These are phyloP conservation scores for Fusarium lyarnte DNA, from an alignment of 2,329 filamentous ascomycete species.

Conservation along the genomic window DNA sequence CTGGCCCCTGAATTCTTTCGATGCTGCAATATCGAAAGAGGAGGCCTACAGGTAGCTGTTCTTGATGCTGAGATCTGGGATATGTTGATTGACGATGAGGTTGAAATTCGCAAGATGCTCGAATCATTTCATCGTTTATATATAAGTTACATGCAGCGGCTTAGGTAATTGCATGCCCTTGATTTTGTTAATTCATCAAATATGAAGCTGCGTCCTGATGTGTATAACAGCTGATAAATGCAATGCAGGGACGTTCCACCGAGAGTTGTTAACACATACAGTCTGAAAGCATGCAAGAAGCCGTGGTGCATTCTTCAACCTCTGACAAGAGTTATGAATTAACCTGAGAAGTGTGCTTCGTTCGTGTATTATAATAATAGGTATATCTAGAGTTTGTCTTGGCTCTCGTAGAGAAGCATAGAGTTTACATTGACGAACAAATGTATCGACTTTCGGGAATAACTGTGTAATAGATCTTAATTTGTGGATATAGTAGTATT, in stretches of 20 bases:
- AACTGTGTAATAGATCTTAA: neutral
- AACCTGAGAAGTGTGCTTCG: neutral
- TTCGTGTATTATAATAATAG: too few species aligned
- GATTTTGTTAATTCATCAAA: too few species aligned
- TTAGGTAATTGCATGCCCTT: neutral
- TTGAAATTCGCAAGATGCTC: neutral
- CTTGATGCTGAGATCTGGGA: neutral
- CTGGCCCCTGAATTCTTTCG: neutral
- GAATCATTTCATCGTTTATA: neutral
- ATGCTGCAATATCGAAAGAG: neutral
- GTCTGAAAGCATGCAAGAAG: neutral
- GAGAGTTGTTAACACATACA: neutral
- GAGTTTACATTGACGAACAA: neutral
- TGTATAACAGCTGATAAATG: neutral
- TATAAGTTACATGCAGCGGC: neutral
- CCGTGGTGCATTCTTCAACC: neutral
- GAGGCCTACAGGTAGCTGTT: neutral
- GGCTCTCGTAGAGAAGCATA: neutral
- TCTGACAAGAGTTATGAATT: neutral
- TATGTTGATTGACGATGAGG: neutral
- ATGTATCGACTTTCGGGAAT: neutral
- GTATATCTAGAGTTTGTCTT: too few species aligned
- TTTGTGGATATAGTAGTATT: neutral
- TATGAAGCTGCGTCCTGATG: neutral
- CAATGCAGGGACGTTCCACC: neutral